These are phyloP conservation scores for Circinella minor DNA, from an alignment of 371 early-diverging fungal genomes.

Conservation along the genomic window DNA sequence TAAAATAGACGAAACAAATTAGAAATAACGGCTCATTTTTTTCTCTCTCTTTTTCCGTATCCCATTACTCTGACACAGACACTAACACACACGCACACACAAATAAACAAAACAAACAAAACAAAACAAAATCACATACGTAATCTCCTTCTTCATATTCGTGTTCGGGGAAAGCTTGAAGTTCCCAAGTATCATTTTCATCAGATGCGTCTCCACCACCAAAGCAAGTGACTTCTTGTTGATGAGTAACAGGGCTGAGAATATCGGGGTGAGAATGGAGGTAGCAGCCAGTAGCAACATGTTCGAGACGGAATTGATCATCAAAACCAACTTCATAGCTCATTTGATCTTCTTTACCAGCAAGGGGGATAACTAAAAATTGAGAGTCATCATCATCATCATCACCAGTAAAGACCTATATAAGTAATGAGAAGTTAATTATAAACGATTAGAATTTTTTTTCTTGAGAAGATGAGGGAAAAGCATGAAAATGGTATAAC, in stretches of 20 bases:
- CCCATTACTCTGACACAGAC: too few species aligned
- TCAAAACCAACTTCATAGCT: conserved; percentile 57
- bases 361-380: conserved; percentile 61
- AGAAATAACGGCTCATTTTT: too few species aligned
- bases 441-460: too few species aligned
- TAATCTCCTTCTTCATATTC: conserved; percentile 38
- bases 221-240: conserved; percentile 67
- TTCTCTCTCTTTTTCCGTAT: too few species aligned
- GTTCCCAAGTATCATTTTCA: conserved; percentile 66
- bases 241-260: conserved; percentile 53
- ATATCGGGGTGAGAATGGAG: conserved; percentile 63
- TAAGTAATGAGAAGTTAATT: not conserved
- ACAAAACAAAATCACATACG: conserved; percentile 18
- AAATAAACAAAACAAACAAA: too few species aligned
- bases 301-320: conserved; percentile 59
- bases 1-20: not conserved
- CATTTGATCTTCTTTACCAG: conserved; percentile 29
- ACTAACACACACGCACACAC: too few species aligned
- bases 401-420: conserved; percentile 46
- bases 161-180: conserved; percentile 54
- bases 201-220: conserved; percentile 54
- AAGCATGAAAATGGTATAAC: too few species aligned
- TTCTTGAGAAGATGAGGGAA: too few species aligned
- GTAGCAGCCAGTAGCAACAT: conserved; percentile 50
- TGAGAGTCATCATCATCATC: conserved; percentile 45